Evolutionary conservation across 192 early-diverging fungal genomes (phyloP).

Genomic region (Umbelopsis vinacea): DNA sequence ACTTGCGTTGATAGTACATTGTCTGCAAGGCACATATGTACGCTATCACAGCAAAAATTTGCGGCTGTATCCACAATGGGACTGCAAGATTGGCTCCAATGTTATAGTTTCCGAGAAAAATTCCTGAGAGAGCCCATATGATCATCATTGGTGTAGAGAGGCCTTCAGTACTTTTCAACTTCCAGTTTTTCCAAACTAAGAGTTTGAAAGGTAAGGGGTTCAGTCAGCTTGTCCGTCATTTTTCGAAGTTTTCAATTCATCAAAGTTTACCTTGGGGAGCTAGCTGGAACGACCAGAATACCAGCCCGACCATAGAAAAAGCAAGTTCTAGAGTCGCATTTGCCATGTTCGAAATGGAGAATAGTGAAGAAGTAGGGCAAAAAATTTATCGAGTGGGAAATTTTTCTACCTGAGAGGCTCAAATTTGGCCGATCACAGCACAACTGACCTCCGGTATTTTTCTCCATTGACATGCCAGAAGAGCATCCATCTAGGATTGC

Average conservation of each 20-base stretch:
- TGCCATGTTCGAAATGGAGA: neutral
- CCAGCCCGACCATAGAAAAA: slow-evolving; percentile 48
- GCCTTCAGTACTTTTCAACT: slow-evolving; percentile 41
- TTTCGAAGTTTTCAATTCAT: no score
- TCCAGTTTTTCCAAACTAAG: slow-evolving; percentile 43
- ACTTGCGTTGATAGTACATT: slow-evolving; percentile 39
- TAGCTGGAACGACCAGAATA: slow-evolving; percentile 58
- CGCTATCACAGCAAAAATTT: slow-evolving; percentile 48
- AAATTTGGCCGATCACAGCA: slow-evolving; percentile 16
- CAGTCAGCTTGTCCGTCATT: no score
- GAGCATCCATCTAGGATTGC: slow-evolving; percentile 17
- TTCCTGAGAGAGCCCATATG: slow-evolving; percentile 43
- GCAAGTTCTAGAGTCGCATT: slow-evolving; percentile 41
- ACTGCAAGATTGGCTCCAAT: slow-evolving; percentile 48
- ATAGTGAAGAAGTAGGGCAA: neutral
- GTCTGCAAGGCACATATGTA: slow-evolving; percentile 43
- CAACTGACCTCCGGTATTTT: neutral
- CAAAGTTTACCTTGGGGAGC: slow-evolving; percentile 43
- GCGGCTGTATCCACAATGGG: slow-evolving; percentile 51
- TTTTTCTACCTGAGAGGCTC: neutral
- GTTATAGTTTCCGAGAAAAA: slow-evolving; percentile 47
- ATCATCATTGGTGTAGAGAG: slow-evolving; percentile 46
- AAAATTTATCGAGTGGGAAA: neutral
- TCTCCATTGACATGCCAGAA: slow-evolving; percentile 24
- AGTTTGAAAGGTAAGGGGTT: neutral